Evolutionary conservation across 2,329 filamentous ascomycete genomes (phyloP).

Genomic region (Apiospora saccharicola): DNA sequence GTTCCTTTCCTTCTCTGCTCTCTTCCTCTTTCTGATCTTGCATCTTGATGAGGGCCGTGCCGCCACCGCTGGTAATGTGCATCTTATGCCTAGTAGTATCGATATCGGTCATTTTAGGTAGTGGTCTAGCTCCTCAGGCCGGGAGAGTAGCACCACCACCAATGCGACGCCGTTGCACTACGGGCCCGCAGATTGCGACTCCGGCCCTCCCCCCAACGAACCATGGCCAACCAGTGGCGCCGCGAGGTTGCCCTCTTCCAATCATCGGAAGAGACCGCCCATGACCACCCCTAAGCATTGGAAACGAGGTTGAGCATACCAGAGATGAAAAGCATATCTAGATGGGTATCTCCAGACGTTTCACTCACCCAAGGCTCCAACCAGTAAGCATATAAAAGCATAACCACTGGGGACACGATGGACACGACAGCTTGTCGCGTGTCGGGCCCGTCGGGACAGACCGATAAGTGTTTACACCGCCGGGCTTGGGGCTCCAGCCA

Average conservation of each 20-base stretch:
- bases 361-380: background rate
- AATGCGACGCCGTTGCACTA: background rate
- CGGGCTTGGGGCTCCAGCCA: background rate
- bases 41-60: background rate
- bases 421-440: background rate
- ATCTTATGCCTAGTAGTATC: background rate
- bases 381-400: slow-evolving; percentile 3
- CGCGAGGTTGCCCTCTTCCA: background rate
- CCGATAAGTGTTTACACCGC: background rate
- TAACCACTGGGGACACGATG: background rate
- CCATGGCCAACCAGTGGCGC: background rate
- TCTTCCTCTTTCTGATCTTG: background rate
- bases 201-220: background rate
- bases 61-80: background rate
- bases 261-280: background rate
- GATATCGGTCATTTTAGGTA: background rate
- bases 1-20: background rate
- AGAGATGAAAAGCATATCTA: background rate
- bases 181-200: background rate
- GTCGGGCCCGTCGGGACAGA: background rate
- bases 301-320: background rate
- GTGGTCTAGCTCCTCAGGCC: background rate
- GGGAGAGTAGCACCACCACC: background rate
- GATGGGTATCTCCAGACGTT: background rate
- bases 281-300: background rate